These are phyloP conservation scores for Cutaneotrichosporon mucoides DNA, from an alignment of 1,284 basidiomycete genomes.

Conservation along the genomic window DNA sequence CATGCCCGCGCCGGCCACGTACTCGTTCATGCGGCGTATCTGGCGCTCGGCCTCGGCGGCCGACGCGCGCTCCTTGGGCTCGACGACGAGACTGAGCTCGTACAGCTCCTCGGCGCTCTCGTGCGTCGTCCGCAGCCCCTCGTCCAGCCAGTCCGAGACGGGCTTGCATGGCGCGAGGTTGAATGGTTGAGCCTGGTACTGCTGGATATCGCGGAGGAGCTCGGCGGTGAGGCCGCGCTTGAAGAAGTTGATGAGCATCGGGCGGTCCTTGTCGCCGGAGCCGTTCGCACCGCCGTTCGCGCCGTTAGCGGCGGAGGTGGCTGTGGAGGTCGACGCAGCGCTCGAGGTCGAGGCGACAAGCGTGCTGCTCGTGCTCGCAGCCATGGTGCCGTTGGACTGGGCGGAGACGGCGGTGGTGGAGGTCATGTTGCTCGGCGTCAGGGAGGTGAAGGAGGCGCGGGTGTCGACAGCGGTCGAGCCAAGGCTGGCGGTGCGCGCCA, in stretches of 20 bases:
- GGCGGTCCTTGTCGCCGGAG: background rate
- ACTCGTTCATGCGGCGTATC: no score
- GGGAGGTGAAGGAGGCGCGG: no score
- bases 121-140: conserved; percentile 57
- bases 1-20: no score
- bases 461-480: background rate
- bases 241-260: conserved; percentile 80
- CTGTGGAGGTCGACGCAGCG: no score
- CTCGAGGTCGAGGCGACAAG: background rate
- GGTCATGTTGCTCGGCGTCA: background rate
- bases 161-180: conserved; percentile 69
- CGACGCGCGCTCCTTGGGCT: conserved; percentile 66
- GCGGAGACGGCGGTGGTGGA: conserved; percentile 7
- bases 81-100: conserved; percentile 75
- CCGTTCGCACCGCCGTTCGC: no score
- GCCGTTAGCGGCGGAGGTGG: no score
- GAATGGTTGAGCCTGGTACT: conserved; percentile 88
- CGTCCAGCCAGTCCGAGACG: conserved; percentile 72
- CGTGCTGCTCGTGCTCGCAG: background rate
- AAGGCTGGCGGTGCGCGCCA: background rate
- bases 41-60: no score
- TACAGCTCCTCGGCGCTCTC: conserved; percentile 65
- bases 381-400: conserved; percentile 4
- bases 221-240: conserved; percentile 92
- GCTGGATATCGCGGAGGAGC: conserved; percentile 92